Evolutionary conservation across 2,329 filamentous ascomycete genomes (phyloP), one percentile per base, ranked within the genome.

Genomic region (Calonectria pseudoreteaudii): DNA sequence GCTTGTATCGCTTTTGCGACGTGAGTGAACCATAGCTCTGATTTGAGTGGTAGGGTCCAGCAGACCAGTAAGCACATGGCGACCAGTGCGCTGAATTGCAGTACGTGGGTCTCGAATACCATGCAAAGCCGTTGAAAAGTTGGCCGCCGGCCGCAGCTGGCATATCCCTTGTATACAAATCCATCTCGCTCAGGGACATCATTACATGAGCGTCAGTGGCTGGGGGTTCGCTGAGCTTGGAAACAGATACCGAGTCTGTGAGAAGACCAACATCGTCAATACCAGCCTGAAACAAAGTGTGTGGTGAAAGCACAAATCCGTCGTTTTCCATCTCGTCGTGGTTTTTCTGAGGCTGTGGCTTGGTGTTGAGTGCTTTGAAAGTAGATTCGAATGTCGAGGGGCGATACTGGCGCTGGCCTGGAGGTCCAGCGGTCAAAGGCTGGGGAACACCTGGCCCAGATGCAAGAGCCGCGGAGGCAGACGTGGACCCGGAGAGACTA

Each of bases 351-450:
- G 75, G 30, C 23, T 70, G 74, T 4, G 60, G n/a, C 36, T 80
- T 78, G 30, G 80, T 80, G 20, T 82, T 81, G 38, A 84, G 79
- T 38, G 82, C 79, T 70, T 83, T 85, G 71, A 84, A 80, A 2
- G 83, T 82, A 11, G 82, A 80, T 34, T 89, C 86, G 41, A 87
- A 83, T 3, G 85, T 85, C 30, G 85, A 84, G n/a, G 87, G 83
- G 26, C 84, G 87, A 76, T 86, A 87, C 70, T 88, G 87, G 52
- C 89, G 87, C 73, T 88, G 87, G 26, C 89, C 89, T 16, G 89
- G 89, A 52, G 89, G 89, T 2, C 89, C 89, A 34, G 89, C 89
- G 26, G 87, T 90, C 75, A 91, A 78, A 13, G 89, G 89, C 28
- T 82, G 85, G n/a, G 88, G 89, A 23, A 84, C 85, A 8, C 88